Base-by-base conservation (phyloP, 352 stramenopile species). In the Globisporangium carolinianum region DNA sequence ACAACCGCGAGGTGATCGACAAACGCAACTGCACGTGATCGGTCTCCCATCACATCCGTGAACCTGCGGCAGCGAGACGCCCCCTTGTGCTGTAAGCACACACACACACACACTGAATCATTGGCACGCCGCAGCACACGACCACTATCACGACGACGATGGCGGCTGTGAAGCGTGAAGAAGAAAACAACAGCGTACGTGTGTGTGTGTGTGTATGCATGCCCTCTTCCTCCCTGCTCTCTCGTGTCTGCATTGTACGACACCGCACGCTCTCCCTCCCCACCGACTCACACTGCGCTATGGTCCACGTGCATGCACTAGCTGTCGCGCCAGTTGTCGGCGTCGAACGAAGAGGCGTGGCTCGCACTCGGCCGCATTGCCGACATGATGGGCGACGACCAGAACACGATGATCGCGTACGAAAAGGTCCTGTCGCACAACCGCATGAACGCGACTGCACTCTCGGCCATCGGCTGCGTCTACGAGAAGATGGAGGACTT, bases 331-430 rank as follows among this genome's bases (percentile, higher is more conserved):
- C 84, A 94, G 61, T 76, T 94, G 46, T 83, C 82, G 50, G 76
- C 74, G 9, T 72, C 79, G 24, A 94, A 94, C 51, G 82, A 94
- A 56, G 84, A 94, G 55, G 84, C 83, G 18, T 94, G 84, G 84
- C 68, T 91, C 35, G 84, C 77, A 24, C 69, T 94, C 8, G 84
- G 82, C 41, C 82, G 84, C 60, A 93, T 94, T 58, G 81, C 85
- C n/a, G 85, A 94, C 55, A 89, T 94, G 79, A 94, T 94, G 85
- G 85, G 83, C 60, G 83, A 94, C 67, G 85, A 94, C 52, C 81
- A 92, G 56, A 93, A 94, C 72, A 93, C 83, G 38, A 87, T 94
- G 75, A 57, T 91, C 48, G 83, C 85, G 32, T 94, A 93, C 62
- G 85, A 94, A 55, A 94, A 94, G 66, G 85, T 91, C 53, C 68